These are phyloP conservation scores for Euphorbia lathyris DNA, from an alignment of 345 rosid genomes.

Conservation along the genomic window DNA sequence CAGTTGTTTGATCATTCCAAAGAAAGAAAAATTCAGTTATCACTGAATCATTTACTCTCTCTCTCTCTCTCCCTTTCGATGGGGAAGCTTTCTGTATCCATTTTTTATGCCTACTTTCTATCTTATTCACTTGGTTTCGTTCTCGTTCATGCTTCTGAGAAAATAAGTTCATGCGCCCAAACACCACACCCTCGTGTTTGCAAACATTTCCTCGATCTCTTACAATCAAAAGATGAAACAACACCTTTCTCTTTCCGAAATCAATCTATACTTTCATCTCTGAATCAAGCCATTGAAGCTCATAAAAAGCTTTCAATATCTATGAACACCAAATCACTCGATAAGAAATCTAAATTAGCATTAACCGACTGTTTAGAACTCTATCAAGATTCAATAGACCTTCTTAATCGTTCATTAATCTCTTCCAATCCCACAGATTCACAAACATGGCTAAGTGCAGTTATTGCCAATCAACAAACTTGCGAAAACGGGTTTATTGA, in stretches of 20 bases:
- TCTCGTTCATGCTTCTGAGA: background rate
- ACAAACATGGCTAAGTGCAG: conserved; percentile 75
- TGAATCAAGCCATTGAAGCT: background rate
- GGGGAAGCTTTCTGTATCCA: background rate
- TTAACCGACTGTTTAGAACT: background rate
- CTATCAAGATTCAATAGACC: conserved; percentile 47
- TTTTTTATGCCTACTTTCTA: background rate
- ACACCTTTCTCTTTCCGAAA: background rate
- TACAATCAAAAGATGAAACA: background rate
- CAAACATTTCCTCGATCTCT: background rate
- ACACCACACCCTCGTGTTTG: background rate
- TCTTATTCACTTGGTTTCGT: background rate
- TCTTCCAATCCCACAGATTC: conserved; percentile 41
- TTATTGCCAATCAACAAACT: conserved; percentile 63
- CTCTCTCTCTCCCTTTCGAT: background rate
- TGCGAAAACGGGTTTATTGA: conserved; percentile 74
- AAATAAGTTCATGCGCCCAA: background rate
- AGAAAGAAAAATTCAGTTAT: background rate
- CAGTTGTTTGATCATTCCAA: background rate
- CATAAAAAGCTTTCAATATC: background rate
- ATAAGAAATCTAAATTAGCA: background rate
- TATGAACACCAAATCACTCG: background rate
- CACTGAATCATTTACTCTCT: too few species aligned
- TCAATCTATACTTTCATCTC: background rate
- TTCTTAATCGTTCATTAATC: conserved; percentile 51